Percentiles rank a stretch among this genome's conserved stretches.
These are phyloP conservation scores for Casuarina equisetifolia DNA, from an alignment of 306 rosid genomes.

Conservation along the genomic window DNA sequence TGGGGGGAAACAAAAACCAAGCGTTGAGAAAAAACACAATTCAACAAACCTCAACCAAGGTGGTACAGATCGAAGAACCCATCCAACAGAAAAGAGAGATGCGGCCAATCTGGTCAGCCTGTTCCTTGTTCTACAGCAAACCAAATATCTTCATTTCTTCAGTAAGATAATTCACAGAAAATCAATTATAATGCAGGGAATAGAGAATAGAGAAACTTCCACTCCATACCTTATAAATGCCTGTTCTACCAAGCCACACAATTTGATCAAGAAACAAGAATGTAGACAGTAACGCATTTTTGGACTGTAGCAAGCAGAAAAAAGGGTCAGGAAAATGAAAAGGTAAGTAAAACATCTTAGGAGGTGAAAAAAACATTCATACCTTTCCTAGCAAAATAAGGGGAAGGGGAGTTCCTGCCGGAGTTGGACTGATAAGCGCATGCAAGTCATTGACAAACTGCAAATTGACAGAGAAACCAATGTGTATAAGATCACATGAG, in stretches of 20 bases:
- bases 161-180: not conserved
- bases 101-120: constrained; percentile 68
- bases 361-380: constrained; percentile 4
- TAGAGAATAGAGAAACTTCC: constrained; percentile 11
- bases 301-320: constrained; percentile 54
- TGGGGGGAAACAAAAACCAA: not conserved
- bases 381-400: constrained; percentile 88
- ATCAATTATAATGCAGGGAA: not conserved
- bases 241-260: constrained; percentile 91
- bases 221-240: constrained; percentile 62
- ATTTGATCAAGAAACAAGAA: constrained; percentile 96
- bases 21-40: constrained; percentile 21
- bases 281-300: constrained; percentile 84
- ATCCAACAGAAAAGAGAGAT: constrained; percentile 93
- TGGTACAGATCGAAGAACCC: constrained; percentile 74
- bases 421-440: constrained; percentile 77
- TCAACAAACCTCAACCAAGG: constrained; percentile 80
- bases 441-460: constrained; percentile 95
- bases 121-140: constrained; percentile 74
- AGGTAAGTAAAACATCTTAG: constrained; percentile 13
- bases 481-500: not conserved
- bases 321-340: constrained; percentile 18
- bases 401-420: constrained; percentile 80
- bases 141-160: constrained; percentile 1
- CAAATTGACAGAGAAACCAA: constrained; percentile 18